Evolutionary conservation across 2,329 filamentous ascomycete genomes (phyloP).

Genomic region (Leptographium lundbergii): DNA sequence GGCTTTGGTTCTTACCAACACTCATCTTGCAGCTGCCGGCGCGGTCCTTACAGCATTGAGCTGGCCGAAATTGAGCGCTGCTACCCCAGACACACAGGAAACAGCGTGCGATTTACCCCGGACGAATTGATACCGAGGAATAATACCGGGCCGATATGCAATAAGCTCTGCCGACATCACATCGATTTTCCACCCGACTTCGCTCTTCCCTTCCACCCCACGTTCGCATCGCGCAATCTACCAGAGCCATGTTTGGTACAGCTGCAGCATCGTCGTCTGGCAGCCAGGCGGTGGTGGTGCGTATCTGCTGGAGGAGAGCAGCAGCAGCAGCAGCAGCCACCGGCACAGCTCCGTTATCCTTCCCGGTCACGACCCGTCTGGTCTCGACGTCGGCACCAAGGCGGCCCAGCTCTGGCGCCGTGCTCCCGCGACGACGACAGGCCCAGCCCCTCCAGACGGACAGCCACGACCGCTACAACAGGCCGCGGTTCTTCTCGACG

Average conservation of each 20-base stretch:
- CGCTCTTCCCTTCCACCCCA: background rate
- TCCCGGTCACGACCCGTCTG: no score
- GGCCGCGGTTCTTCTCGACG: slow-evolving; percentile 13
- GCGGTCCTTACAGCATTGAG: background rate
- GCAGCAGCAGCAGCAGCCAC: background rate
- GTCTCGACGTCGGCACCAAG: background rate
- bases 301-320: background rate
- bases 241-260: background rate
- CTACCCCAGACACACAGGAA: background rate
- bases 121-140: background rate
- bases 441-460: background rate
- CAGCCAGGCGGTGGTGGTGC: slow-evolving; percentile 1
- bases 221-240: background rate
- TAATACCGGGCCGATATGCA: background rate
- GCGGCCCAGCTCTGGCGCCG: background rate
- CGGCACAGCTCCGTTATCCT: background rate
- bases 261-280: background rate
- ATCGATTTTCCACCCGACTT: background rate
- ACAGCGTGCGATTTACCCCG: background rate
- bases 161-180: background rate
- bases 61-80: background rate
- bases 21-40: background rate
- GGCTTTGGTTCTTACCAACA: background rate
- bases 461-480: background rate
- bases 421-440: background rate